These are phyloP conservation scores for Geotrichum carabidarum DNA, from an alignment of 1,139 yeast species.

Conservation along the genomic window DNA sequence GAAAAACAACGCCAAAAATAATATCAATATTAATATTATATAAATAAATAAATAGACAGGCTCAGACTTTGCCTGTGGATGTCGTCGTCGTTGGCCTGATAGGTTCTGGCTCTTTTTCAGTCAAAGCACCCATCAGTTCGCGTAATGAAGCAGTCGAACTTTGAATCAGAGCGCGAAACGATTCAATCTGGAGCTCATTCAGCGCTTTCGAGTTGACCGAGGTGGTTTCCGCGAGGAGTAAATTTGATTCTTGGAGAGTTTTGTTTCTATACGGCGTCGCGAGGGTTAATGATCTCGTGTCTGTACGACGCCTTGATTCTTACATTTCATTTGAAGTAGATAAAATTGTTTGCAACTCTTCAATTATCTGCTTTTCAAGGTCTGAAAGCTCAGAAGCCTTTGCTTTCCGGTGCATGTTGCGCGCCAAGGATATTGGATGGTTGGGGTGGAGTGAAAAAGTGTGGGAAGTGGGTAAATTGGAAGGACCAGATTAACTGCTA, in stretches of 20 bases:
- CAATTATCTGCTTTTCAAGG: slow-evolving; percentile 3
- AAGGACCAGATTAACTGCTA: background rate
- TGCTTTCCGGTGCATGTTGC: slow-evolving; percentile 2
- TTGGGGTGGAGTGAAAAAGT: too few relatives aligned
- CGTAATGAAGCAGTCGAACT: slow-evolving; percentile 1
- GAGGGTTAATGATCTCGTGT: background rate
- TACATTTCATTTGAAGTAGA: slow-evolving; percentile 6
- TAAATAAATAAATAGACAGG: too few relatives aligned
- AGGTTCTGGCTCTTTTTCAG: background rate
- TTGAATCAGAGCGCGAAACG: slow-evolving; percentile 6
- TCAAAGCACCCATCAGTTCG: background rate
- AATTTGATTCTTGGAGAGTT: background rate
- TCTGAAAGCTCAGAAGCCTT: slow-evolving; percentile 1
- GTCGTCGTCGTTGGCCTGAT: too few relatives aligned
- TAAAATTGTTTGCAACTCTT: slow-evolving; percentile 1
- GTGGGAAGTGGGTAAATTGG: background rate
- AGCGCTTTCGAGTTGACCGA: background rate
- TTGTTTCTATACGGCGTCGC: background rate
- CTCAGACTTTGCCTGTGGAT: too few relatives aligned
- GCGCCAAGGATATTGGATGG: background rate
- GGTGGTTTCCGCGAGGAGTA: slow-evolving; percentile 3
- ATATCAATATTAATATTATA: too few relatives aligned
- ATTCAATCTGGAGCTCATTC: slow-evolving; percentile 5
- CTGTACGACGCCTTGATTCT: background rate
- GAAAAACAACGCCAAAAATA: too few relatives aligned